phyloP scores from a whole-genome alignment of 441 rosid genomes.

The Erodium texanum region DNA sequence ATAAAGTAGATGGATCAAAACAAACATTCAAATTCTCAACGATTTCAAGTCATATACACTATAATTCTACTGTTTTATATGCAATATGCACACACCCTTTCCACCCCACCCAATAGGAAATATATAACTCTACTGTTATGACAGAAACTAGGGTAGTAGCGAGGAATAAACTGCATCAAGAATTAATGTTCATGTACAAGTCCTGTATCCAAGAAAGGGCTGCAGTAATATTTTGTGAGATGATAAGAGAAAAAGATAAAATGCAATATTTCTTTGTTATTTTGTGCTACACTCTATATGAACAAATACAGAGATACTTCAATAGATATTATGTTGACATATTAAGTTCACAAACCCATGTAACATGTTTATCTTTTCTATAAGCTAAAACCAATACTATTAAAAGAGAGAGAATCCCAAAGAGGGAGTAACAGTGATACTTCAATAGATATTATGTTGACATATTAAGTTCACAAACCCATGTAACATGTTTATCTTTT shows the following conservation, averaged over 20 bases:
- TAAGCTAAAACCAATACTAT: no score
- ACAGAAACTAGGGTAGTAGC: background rate
- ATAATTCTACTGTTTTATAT: background rate
- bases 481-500: background rate
- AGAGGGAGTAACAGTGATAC: background rate
- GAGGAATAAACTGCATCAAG: background rate
- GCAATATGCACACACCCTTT: background rate
- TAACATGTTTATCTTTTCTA: background rate
- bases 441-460: background rate
- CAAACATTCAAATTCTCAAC: background rate
- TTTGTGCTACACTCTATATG: background rate
- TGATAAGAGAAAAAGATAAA: background rate
- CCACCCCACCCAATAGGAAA: background rate
- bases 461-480: background rate
- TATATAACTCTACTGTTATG: background rate
- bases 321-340: background rate
- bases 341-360: background rate
- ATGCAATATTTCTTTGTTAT: background rate
- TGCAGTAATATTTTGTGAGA: no score
- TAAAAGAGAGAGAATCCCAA: no score
- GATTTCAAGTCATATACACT: background rate
- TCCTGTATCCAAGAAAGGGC: background rate
- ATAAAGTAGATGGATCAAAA: constrained; percentile 1
- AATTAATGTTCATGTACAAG: background rate
- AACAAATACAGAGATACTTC: background rate